Evolutionary conservation across 2,329 filamentous ascomycete genomes (phyloP).

Genomic region (Chrysosporium queenslandicum): DNA sequence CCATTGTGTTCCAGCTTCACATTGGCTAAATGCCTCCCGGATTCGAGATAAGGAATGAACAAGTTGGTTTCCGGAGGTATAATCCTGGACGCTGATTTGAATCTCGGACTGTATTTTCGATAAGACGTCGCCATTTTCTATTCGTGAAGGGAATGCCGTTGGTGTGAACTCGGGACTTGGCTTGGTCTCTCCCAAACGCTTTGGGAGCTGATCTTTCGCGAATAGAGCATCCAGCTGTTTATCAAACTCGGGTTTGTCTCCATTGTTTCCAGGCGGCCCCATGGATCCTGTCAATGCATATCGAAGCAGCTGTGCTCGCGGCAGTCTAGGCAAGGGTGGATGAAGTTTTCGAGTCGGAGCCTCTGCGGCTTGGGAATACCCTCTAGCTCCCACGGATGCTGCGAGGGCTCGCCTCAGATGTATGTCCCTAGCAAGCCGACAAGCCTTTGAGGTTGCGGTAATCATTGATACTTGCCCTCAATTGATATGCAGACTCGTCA

Average conservation of each 20-base stretch:
- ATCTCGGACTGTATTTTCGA: constrained; percentile 11
- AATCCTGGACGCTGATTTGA: constrained; percentile 4
- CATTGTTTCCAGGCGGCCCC: constrained; percentile 7
- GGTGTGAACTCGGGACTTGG: not conserved
- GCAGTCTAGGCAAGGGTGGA: constrained; percentile 3
- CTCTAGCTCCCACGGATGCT: not conserved
- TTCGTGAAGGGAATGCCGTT: not conserved
- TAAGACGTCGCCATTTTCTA: constrained; percentile 1
- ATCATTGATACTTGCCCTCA: constrained; percentile 3
- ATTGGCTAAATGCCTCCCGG: constrained; percentile 20
- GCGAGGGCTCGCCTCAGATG: not conserved
- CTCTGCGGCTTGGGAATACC: not conserved
- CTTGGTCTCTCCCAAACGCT: not conserved
- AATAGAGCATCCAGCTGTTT: constrained; percentile 20
- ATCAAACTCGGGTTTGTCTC: constrained; percentile 12
- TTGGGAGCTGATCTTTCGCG: constrained; percentile 5
- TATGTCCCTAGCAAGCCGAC: not conserved
- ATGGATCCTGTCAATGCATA: constrained; percentile 25
- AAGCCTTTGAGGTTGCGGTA: constrained; percentile 6
- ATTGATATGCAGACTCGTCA: constrained; percentile 6
- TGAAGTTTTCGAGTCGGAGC: constrained; percentile 6
- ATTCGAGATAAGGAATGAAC: constrained; percentile 12
- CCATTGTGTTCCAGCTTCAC: constrained; percentile 21
- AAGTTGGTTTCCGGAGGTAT: not conserved
- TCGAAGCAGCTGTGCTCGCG: constrained; percentile 26